These are phyloP conservation scores for Ophiosphaerella korrae DNA, from an alignment of 2,329 filamentous ascomycete genomes.

Conservation along the genomic window DNA sequence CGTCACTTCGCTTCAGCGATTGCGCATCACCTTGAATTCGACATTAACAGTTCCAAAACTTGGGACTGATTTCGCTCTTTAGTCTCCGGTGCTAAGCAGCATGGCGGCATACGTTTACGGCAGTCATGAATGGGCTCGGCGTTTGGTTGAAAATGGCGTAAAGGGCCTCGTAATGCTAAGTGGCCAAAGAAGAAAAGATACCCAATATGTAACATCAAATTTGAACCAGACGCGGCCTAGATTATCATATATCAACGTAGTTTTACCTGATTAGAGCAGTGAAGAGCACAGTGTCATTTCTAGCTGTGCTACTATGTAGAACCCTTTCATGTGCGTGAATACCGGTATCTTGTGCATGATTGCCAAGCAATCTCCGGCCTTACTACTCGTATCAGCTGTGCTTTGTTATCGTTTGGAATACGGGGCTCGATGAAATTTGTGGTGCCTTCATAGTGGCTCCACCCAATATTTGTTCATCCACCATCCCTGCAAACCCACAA, in stretches of 20 bases:
- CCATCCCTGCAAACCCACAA: too few relatives aligned
- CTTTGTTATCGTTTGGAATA: not conserved
- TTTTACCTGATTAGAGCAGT: too few relatives aligned
- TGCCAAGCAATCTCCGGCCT: too few relatives aligned
- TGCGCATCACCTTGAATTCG: slow-evolving; percentile 41
- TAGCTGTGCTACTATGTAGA: too few relatives aligned
- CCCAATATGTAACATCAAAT: slow-evolving; percentile 16
- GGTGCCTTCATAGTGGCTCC: not conserved
- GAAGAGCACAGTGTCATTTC: too few relatives aligned
- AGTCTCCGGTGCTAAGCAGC: not conserved
- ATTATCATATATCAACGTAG: too few relatives aligned
- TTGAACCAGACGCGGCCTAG: not conserved
- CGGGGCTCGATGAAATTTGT: not conserved
- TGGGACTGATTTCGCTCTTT: slow-evolving; percentile 22
- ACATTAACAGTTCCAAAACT: slow-evolving; percentile 33
- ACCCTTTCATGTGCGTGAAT: too few relatives aligned
- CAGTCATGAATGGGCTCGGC: slow-evolving; percentile 4
- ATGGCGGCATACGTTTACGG: slow-evolving; percentile 2
- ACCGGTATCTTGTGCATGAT: too few relatives aligned
- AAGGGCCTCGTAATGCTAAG: slow-evolving; percentile 32
- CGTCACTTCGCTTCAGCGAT: slow-evolving; percentile 44
- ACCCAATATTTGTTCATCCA: too few relatives aligned
- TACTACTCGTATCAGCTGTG: too few relatives aligned
- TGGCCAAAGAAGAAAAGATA: slow-evolving; percentile 38
- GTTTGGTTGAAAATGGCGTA: slow-evolving; percentile 17